Base-by-base conservation (phyloP, 345 rosid genomes). In the Fremontodendron californicum region DNA sequence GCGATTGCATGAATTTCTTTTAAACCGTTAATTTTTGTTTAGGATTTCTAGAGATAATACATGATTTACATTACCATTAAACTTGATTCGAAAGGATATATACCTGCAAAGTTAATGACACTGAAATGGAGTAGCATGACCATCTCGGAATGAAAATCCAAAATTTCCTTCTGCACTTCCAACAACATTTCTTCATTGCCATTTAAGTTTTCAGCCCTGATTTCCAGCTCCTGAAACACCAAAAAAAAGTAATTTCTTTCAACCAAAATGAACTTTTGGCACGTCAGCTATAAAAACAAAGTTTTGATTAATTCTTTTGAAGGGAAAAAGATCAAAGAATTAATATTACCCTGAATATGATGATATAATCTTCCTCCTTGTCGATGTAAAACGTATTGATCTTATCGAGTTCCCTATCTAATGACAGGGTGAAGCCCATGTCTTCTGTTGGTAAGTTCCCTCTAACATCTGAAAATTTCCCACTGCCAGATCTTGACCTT, bases 311-410 rank as follows among this genome's bases (percentile, higher is more conserved):
- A 43, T 29, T 6, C 58, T 11, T 25, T 33, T 5, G n/a, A 40
- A 46, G 35, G 33, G 27, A 48, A 12, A 15, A 8, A 15, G 18
- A 60, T 4, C 27, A n/a, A 27, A 62, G 33, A 27, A 11, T 0
- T 33, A 9, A 13, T 4, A 40, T 0, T 75, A 87, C 88, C 83
- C 82, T 78, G 64, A 83, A 74, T 58, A 78, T 31, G 79, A 87
- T 85, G 54, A 87, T 19, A 54, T 76, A 83, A 55, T 85, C 88
- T 80, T 87, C 87, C 69, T 87, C 88, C 72, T 87, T 85, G 39
- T 85, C 87, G 40, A 78, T 49, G 48, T 78, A 87, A 83, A 87
- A 87, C 5, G 52, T 25, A 2, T 81, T 80, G 57, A 85, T 75
- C 71, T 87, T 87, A 16, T 83, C 74, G 27, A 87, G 54, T 77